Evolutionary conservation across 1,284 basidiomycete species (phyloP).

Genomic region (Golubevia sp.): DNA sequence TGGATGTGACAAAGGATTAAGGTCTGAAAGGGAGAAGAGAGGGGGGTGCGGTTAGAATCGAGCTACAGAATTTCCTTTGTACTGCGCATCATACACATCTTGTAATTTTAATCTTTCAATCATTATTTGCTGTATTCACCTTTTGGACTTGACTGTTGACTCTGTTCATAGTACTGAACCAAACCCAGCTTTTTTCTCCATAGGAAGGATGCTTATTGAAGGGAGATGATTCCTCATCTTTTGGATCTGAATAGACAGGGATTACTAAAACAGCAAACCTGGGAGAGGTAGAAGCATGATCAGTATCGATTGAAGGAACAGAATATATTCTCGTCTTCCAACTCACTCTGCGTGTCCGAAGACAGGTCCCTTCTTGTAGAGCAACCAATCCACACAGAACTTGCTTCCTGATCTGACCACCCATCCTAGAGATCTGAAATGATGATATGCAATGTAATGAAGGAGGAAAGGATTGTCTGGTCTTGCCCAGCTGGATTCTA

Average conservation of each 20-base stretch:
- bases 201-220: conserved; percentile 63
- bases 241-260: conserved; percentile 82
- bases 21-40: conserved; percentile 19
- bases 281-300: conserved; percentile 8
- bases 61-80: conserved; percentile 68
- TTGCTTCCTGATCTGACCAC: conserved; percentile 94
- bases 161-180: conserved; percentile 94
- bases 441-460: conserved; percentile 88
- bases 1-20: conserved; percentile 48
- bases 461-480: conserved; percentile 90
- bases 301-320: conserved; percentile 1
- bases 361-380: conserved; percentile 93
- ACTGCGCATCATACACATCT: not conserved
- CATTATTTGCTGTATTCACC: too few relatives aligned
- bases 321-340: not conserved
- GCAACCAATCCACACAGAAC: conserved; percentile 91
- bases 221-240: conserved; percentile 71
- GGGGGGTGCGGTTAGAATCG: conserved; percentile 60
- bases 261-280: conserved; percentile 88
- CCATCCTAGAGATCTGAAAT: conserved; percentile 97
- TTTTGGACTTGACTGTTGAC: conserved; percentile 98
- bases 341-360: conserved; percentile 92
- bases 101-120: not conserved
- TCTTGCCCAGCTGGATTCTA: conserved; percentile 24
- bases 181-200: conserved; percentile 71